Conservation (phyloP, 768 basidiomycete species). For the Rhizopogon roseolus region DNA sequence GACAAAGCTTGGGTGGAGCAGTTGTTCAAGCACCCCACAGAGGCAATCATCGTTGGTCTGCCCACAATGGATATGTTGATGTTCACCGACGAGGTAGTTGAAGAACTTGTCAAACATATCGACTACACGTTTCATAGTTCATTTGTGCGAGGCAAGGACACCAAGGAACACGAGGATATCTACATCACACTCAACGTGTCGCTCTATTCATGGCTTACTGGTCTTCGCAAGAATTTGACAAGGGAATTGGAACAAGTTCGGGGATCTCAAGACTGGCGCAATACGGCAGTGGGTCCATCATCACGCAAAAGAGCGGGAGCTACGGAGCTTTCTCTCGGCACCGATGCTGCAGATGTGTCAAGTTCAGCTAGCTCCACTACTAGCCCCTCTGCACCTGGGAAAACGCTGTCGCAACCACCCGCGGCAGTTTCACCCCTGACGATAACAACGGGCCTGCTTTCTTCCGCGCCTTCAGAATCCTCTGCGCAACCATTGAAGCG, state of each 20-base stretch:
- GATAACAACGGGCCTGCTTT: no score
- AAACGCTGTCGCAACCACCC: not conserved
- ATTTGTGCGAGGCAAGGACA: slow-evolving; percentile 51
- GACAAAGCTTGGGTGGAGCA: slow-evolving; percentile 55
- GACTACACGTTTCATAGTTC: slow-evolving; percentile 70
- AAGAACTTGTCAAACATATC: slow-evolving; percentile 38
- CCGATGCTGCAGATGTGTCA: not conserved
- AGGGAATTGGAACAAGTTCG: slow-evolving; percentile 76
- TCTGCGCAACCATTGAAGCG: not conserved
- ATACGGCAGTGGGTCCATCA: slow-evolving; percentile 27
- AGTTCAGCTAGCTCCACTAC: not conserved
- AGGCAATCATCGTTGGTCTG: slow-evolving; percentile 74
- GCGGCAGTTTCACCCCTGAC: not conserved
- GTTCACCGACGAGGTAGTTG: slow-evolving; percentile 58
- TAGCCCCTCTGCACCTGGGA: not conserved
- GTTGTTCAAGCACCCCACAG: slow-evolving; percentile 55
- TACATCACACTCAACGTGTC: slow-evolving; percentile 83
- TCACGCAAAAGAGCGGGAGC: slow-evolving; percentile 35
- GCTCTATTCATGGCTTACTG: slow-evolving; percentile 76
- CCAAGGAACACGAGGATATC: slow-evolving; percentile 64
- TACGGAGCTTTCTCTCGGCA: not conserved
- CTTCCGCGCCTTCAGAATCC: not conserved
- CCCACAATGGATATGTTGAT: slow-evolving; percentile 82
- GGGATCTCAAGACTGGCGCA: slow-evolving; percentile 50
- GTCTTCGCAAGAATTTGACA: slow-evolving; percentile 69